Evolutionary conservation across 192 early-diverging fungal species (phyloP), one percentile per base, ranked within the genome.

Genomic region (Spizellomyces sp.): DNA sequence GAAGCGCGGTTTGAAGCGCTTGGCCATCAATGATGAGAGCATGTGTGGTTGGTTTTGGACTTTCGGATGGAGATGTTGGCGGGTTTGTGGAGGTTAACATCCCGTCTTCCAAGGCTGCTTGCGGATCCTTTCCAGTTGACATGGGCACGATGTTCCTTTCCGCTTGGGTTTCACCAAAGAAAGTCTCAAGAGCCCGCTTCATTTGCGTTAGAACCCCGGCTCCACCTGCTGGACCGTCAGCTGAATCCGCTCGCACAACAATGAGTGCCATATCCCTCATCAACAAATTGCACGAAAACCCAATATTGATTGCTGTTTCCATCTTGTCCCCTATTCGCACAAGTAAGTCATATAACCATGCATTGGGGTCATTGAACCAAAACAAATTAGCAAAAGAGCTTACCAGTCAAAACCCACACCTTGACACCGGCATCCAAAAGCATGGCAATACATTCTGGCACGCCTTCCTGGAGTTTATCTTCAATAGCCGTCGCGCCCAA

Each of bases 401-500:
- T 62, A 43, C 95, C 96, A 0, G 96, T 99, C 64, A 98, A 81
- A 47, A 99, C 94, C 95, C 96, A 99, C 46, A 98, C 78, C 79
- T 96, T 95, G 70, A 98, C 93, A 17, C 95, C 95, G 0, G 95
- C 96, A 52, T 83, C 82, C 4, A 90, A 83, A 59, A 99, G 76
- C 42, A 88, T 87, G 4, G 89, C 88, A 69, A 99, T 98, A 48
- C 92, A 91, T 65, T 95, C 94, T 7, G 96, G 95, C 4, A 99
- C 96, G 66, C 94, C 95, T n/a, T 95, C 94, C 76, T 99, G 96
- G 14, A 99, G 88, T 80, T 92, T 90, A 76, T 99, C 96, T 82
- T 99, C 96, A 59, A 99, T 98, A 6, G 96, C 96, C 0, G 96
- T 99, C n/a, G 93, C 95, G 62, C 96, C 96, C 61, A 96, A 81